Percentiles rank a stretch among this genome's conserved stretches.
Conservation (phyloP, 2,329 filamentous ascomycete genomes). For the Xylaria sp. region DNA sequence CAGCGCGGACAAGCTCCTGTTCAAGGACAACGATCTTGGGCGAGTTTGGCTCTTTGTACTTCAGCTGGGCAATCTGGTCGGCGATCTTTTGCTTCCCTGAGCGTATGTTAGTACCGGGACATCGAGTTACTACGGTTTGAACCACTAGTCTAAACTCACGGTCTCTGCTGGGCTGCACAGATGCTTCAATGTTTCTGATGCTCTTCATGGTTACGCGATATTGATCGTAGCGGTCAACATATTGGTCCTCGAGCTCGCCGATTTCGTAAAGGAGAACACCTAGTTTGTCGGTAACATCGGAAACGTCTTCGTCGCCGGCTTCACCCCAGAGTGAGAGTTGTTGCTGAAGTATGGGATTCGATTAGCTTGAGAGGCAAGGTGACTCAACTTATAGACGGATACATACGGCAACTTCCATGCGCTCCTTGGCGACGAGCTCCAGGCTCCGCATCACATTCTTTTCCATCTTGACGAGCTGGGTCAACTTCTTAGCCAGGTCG, state of each 20-base stretch:
- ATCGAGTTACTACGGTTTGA: background rate
- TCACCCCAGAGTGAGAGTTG: conserved; percentile 99
- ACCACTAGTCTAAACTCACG: conserved; percentile 67
- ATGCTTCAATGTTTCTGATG: conserved; percentile 98
- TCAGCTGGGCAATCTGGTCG: conserved; percentile 97
- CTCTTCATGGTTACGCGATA: conserved; percentile 99
- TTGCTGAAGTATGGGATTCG: conserved; percentile 69
- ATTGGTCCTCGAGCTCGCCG: conserved; percentile 97
- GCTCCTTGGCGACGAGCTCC: conserved; percentile 92
- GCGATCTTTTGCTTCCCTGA: conserved; percentile 98
- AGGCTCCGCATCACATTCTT: conserved; percentile 99
- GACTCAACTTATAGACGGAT: background rate
- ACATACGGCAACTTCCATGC: conserved; percentile 97
- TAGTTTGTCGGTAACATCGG: conserved; percentile 98
- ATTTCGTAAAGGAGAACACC: conserved; percentile 98
- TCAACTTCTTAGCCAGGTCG: conserved; percentile 96
- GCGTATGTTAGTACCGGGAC: conserved; percentile 39
- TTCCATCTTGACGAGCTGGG: conserved; percentile 99
- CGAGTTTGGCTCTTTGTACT: conserved; percentile 99
- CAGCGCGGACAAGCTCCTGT: conserved; percentile 97
- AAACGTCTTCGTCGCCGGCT: conserved; percentile 94
- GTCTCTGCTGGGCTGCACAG: conserved; percentile 96
- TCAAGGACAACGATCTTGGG: conserved; percentile 97
- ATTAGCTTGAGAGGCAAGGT: conserved; percentile 31
- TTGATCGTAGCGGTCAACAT: conserved; percentile 98